These are phyloP conservation scores for Entomortierella beljakovae DNA, from an alignment of 192 early-diverging fungal species.

Conservation along the genomic window DNA sequence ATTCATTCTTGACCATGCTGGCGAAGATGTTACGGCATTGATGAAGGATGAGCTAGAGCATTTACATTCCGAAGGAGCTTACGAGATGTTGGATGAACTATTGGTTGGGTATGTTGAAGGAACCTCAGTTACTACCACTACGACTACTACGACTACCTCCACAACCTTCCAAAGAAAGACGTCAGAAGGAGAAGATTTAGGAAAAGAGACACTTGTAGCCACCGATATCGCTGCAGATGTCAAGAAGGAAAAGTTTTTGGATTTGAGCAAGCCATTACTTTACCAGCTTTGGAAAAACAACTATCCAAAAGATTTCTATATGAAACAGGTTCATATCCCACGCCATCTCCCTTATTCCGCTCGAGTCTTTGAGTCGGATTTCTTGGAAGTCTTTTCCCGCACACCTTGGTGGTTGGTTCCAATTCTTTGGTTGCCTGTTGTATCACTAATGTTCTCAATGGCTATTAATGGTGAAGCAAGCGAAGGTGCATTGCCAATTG, in stretches of 20 bases:
- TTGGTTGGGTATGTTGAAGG: conserved; percentile 69
- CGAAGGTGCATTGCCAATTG: conserved; percentile 37
- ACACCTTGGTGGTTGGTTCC: conserved; percentile 93
- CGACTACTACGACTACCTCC: not conserved
- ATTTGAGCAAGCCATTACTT: conserved; percentile 83
- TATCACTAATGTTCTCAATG: conserved; percentile 56
- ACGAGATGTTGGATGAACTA: conserved; percentile 87
- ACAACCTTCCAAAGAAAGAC: not conserved
- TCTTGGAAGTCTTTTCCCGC: conserved; percentile 81
- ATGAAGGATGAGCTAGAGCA: conserved; percentile 87
- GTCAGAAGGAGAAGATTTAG: not conserved
- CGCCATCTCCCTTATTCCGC: conserved; percentile 80
- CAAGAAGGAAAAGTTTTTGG: conserved; percentile 74
- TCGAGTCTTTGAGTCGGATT: conserved; percentile 81
- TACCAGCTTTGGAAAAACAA: conserved; percentile 78
- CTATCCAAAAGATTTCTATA: conserved; percentile 83
- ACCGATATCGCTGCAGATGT: conserved; percentile 40
- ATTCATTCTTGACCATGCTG: conserved; percentile 86
- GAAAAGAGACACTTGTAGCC: not conserved
- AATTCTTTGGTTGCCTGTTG: conserved; percentile 83
- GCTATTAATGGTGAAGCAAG: conserved; percentile 45
- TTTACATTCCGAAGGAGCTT: conserved; percentile 85
- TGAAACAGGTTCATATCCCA: conserved; percentile 90
- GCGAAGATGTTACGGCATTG: conserved; percentile 79
- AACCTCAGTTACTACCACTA: conserved; percentile 1